Evolutionary conservation across 78 protist species (phyloP), one percentile per base, ranked within the genome.

Genomic region (Dictyostelium intermedium): DNA sequence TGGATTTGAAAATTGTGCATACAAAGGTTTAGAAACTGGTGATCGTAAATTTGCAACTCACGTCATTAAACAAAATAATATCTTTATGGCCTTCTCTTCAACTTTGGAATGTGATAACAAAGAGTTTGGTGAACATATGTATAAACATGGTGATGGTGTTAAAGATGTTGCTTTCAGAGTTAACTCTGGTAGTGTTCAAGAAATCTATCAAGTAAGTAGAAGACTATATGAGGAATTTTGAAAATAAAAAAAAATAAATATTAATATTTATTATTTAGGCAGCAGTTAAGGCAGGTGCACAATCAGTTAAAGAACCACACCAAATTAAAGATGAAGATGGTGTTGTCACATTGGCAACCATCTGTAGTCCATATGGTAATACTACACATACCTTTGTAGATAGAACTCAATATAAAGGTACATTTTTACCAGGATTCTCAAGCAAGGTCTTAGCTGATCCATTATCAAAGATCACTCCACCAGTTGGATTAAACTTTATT

Each of bases 1-100:
- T 53, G 99, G 99, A 32, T 97, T 98, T 66, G 35, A 81, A 85
- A 91, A 85, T 61, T 23, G 95, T 30, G 98, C 97, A 5, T 98
- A 97, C 95, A 39, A 82, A 6, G 98, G 99, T 37, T 92, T 98
- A 10, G 99, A 98, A 94, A 98, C 97, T 61, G 98, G 98, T 34
- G 16, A 60, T n/a, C 96, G 98, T 56, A 84, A 97, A 14, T 95
- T 79, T 63, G 97, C 74, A n/a, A 82, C 97, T 30, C 99, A 98
- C 25, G 98, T 95, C 10, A 81, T 98, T 20, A 41, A 43, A 39
- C 93, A 87, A 82, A 82, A 95, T 61, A 35, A 94, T 1, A 95
- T 91, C 39, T 5, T 80, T 11, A 83, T 91, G 37, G 97, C 94
- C 4, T 95, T 95, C 37, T 3, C 70, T n/a, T 95, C 97, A 32